Evolutionary conservation across 345 rosid genomes (phyloP).

Genomic region (Raphanus raphanistrum): DNA sequence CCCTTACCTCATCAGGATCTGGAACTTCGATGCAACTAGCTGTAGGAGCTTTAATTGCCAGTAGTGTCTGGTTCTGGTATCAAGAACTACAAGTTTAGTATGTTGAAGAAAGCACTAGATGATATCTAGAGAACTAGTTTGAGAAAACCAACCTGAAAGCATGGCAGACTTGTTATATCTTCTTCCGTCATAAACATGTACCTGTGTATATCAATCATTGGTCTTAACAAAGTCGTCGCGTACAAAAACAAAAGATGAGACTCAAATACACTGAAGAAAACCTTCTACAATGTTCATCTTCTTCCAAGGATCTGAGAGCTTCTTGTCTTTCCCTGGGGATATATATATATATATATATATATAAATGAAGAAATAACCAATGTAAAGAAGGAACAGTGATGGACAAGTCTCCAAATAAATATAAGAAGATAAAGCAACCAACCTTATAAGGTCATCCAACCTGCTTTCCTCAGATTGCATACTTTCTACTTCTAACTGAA

Average conservation of each 20-base stretch:
- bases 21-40: constrained; percentile 73
- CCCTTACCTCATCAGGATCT: constrained; percentile 66
- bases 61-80: constrained; percentile 57
- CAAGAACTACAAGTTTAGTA: constrained; percentile 19
- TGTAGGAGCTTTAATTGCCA: constrained; percentile 72
- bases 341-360: constrained; percentile 36
- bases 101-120: background rate
- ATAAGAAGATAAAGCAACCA: constrained; percentile 28
- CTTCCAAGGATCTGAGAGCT: constrained; percentile 51
- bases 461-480: constrained; percentile 52
- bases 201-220: constrained; percentile 41
- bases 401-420: background rate
- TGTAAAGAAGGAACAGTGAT: background rate
- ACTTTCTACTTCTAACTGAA: constrained; percentile 58
- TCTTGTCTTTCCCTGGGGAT: constrained; percentile 58
- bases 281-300: constrained; percentile 53
- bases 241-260: constrained; percentile 11
- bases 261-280: constrained; percentile 22
- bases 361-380: constrained; percentile 19
- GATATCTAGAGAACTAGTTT: constrained; percentile 15
- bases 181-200: constrained; percentile 61
- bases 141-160: constrained; percentile 56
- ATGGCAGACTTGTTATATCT: constrained; percentile 56
- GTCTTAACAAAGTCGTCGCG: constrained; percentile 4
- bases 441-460: constrained; percentile 68